Evolutionary conservation across 2,329 filamentous ascomycete species (phyloP).

Genomic region (Lojkania enalia): DNA sequence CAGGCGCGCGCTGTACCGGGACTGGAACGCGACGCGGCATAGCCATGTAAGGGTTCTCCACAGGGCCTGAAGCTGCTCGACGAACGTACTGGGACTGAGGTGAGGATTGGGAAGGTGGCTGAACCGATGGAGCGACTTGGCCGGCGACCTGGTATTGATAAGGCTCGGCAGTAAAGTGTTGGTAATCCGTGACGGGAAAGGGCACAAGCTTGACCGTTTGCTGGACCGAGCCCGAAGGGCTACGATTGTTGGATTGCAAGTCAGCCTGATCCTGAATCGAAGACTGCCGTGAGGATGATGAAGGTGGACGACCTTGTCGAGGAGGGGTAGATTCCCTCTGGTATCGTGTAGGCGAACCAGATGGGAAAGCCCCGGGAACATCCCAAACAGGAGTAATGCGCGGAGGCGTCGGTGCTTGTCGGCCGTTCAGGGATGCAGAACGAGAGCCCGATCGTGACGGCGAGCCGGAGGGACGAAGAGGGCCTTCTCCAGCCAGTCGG

Average conservation of each 20-base stretch:
- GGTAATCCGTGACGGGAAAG: conserved; percentile 32
- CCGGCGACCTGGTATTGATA: conserved; percentile 40
- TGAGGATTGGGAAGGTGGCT: conserved; percentile 17
- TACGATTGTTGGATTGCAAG: conserved; percentile 14
- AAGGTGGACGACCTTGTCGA: conserved; percentile 18
- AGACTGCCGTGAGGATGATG: conserved; percentile 24
- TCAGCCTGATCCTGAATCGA: conserved; percentile 19
- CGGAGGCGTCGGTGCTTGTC: conserved; percentile 35
- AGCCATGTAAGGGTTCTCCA: conserved; percentile 29
- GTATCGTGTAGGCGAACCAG: conserved; percentile 27
- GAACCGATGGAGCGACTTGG: conserved; percentile 18
- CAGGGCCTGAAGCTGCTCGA: conserved; percentile 27
- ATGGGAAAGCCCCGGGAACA: conserved; percentile 43
- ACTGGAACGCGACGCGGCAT: conserved; percentile 45
- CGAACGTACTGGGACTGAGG: conserved; percentile 34
- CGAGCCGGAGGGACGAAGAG: conserved; percentile 32
- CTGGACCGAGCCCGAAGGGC: conserved; percentile 27
- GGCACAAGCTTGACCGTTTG: conserved; percentile 28
- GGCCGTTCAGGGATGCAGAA: conserved; percentile 44
- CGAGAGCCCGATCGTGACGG: conserved; percentile 50
- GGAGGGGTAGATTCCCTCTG: conserved; percentile 25
- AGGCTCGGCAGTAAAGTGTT: conserved; percentile 28
- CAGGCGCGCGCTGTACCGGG: conserved; percentile 24
- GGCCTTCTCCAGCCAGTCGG: conserved; percentile 42
- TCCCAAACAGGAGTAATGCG: conserved; percentile 34